Evolutionary conservation across 2,329 filamentous ascomycete genomes (phyloP).

Genomic region (Hymenoscyphus linearis): DNA sequence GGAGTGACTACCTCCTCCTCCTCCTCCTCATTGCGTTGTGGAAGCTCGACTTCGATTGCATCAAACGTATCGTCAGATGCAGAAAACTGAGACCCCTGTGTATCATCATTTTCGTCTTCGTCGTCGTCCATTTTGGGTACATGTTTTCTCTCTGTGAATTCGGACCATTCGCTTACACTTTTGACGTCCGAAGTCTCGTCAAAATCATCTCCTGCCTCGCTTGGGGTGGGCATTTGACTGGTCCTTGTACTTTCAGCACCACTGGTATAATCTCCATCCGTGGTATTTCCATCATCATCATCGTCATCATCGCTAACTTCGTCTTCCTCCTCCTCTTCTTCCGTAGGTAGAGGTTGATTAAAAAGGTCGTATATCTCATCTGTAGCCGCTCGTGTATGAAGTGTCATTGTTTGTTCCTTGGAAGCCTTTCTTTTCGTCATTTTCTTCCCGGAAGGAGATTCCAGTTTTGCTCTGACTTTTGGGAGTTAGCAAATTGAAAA

Average conservation of each 20-base stretch:
- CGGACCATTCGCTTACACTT: slow-evolving; percentile 79
- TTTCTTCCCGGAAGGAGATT: slow-evolving; percentile 82
- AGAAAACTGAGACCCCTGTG: slow-evolving; percentile 37
- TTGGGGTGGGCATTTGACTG: slow-evolving; percentile 60
- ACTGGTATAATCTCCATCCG: slow-evolving; percentile 73
- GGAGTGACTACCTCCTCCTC: slow-evolving; percentile 43
- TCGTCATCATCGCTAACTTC: slow-evolving; percentile 49
- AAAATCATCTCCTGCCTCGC: slow-evolving; percentile 59
- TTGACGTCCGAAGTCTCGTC: slow-evolving; percentile 54
- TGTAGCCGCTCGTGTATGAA: slow-evolving; percentile 90
- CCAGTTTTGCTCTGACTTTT: slow-evolving; percentile 84
- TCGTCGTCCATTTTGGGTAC: slow-evolving; percentile 45
- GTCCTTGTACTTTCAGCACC: slow-evolving; percentile 79
- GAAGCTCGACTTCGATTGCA: slow-evolving; percentile 28
- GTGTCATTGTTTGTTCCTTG: slow-evolving; percentile 91
- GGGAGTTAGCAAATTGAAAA: slow-evolving; percentile 28
- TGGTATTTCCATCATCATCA: slow-evolving; percentile 56
- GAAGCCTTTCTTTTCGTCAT: slow-evolving; percentile 61
- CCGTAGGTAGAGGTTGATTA: slow-evolving; percentile 66
- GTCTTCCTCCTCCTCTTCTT: slow-evolving; percentile 24
- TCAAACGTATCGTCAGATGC: slow-evolving; percentile 34
- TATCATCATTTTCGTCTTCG: slow-evolving; percentile 34
- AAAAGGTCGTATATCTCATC: slow-evolving; percentile 98
- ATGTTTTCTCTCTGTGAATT: slow-evolving; percentile 72
- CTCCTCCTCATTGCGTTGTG: slow-evolving; percentile 31